phyloP scores from a whole-genome alignment of 768 basidiomycete species.

The Holtermannia corniformis region DNA sequence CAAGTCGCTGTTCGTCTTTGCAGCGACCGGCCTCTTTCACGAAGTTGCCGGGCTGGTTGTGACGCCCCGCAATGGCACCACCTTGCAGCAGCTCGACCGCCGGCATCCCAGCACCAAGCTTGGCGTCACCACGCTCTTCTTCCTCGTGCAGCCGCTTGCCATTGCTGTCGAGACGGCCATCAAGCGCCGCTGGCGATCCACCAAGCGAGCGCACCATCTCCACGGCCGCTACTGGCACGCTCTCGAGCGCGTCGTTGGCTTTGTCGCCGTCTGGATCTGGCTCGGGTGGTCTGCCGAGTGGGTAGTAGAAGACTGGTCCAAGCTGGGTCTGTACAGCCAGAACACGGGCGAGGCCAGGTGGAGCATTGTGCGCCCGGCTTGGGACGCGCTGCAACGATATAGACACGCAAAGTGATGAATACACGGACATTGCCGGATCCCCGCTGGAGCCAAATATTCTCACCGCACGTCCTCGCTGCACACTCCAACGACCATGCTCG shows the following conservation, averaged over 20 bases:
- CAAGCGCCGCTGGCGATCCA: constrained; percentile 17
- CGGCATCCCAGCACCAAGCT: background rate
- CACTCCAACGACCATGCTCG: background rate
- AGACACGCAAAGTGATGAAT: too few species aligned
- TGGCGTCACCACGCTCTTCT: constrained; percentile 21
- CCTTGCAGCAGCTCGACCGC: constrained; percentile 5
- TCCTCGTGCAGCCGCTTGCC: constrained; percentile 27
- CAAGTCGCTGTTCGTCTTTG: constrained; percentile 31
- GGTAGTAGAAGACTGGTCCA: constrained; percentile 24
- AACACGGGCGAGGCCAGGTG: background rate
- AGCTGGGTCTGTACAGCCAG: constrained; percentile 11
- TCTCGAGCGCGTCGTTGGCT: constrained; percentile 21
- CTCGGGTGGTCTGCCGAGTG: constrained; percentile 26
- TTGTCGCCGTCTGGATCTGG: constrained; percentile 29
- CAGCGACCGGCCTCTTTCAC: constrained; percentile 23
- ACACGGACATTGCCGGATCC: too few species aligned
- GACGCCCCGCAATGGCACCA: background rate
- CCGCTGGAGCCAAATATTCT: background rate
- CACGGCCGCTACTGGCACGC: constrained; percentile 15
- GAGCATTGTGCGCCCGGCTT: background rate
- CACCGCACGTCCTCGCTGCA: background rate
- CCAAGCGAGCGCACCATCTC: constrained; percentile 1
- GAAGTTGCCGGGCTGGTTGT: constrained; percentile 6
- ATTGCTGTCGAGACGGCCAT: constrained; percentile 22
- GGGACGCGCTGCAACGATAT: background rate